phyloP scores from a whole-genome alignment of 2,329 filamentous ascomycete genomes.

The Trichothecium roseum region DNA sequence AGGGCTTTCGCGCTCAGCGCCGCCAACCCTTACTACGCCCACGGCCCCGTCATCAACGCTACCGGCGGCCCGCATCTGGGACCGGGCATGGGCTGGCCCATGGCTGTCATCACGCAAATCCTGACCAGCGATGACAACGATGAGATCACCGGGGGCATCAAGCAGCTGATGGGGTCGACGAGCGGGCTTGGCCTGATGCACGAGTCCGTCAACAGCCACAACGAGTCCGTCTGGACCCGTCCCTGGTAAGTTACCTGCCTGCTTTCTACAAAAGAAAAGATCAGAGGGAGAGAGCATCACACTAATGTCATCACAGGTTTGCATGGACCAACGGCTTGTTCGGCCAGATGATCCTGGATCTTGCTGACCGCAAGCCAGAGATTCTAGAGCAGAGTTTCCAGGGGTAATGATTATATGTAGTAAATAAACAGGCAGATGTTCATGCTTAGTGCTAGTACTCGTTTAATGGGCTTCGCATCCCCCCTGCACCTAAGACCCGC shows the following conservation, averaged over 20 bases:
- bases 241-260: slow-evolving; percentile 19
- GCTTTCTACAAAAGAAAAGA: neutral
- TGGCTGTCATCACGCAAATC: slow-evolving; percentile 71
- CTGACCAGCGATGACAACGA: slow-evolving; percentile 66
- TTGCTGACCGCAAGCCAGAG: slow-evolving; percentile 62
- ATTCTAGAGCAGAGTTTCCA: slow-evolving; percentile 44
- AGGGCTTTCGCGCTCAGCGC: slow-evolving; percentile 61
- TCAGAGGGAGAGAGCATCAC: slow-evolving; percentile 11
- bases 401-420: too few relatives aligned
- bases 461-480: too few relatives aligned
- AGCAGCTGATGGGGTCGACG: slow-evolving; percentile 55
- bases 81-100: slow-evolving; percentile 74
- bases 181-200: slow-evolving; percentile 69
- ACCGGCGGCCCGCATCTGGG: slow-evolving; percentile 43
- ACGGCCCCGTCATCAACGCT: slow-evolving; percentile 38
- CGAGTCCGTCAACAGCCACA: slow-evolving; percentile 39
- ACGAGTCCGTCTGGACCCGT: slow-evolving; percentile 21
- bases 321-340: slow-evolving; percentile 87
- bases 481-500: too few relatives aligned
- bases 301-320: slow-evolving; percentile 50
- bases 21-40: slow-evolving; percentile 65
- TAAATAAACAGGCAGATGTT: too few relatives aligned
- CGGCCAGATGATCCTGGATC: slow-evolving; percentile 68
- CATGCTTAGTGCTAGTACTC: too few relatives aligned
- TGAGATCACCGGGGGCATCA: slow-evolving; percentile 61